Evolutionary conservation across 225 moss, liverwort and hornwort species (phyloP), one percentile per base, ranked within the genome.

Genomic region (Sphagnum contortum): DNA sequence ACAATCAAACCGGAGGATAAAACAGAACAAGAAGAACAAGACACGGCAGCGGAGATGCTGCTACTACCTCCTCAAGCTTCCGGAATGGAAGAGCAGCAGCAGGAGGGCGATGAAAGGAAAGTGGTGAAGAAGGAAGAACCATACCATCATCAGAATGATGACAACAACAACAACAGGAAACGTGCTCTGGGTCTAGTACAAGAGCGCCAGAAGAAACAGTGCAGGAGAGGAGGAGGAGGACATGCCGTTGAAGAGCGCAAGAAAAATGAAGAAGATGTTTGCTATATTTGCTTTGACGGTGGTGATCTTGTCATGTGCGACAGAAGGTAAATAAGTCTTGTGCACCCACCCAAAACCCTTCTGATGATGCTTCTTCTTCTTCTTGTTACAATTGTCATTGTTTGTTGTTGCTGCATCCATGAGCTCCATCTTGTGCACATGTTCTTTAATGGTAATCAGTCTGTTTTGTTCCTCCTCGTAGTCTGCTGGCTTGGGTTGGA

Each of bases 271-370:
- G 95, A 95, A 71, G 95, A 96, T 49, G 95, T 96, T 0, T 96
- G 95, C 56, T 96, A 90, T 73, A 92, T 96, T 44, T 96, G 95
- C 80, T 96, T 96, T 65, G 95, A 96, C 57, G 95, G 95, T 48
- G 95, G 95, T 12, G 91, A 96, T 14, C 84, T 96, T 54, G 95
- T 96, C 47, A 74, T 96, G 4, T 96, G 95, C 61, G 94, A 94
- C 67, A 78, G 91, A 73, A 91, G 94, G 94, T 91, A 64, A 47
- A 68, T 58, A 6, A 45, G 11, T 12, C 6, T 14, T 8, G 48
- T 48, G 48, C 12, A n/a, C 29, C 29, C 29, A 29, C 29, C 29
- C 29, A 29, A 29, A 29, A 29, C 29, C 29, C 29, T 29, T 29
- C 29, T 29, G 29, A 29, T 29, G 29, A 45, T 13, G 59, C 6